Percentiles rank a stretch among this genome's conserved stretches.
These are phyloP conservation scores for Blumeriella jaapii DNA, from an alignment of 2,329 filamentous ascomycete genomes.

Conservation along the genomic window DNA sequence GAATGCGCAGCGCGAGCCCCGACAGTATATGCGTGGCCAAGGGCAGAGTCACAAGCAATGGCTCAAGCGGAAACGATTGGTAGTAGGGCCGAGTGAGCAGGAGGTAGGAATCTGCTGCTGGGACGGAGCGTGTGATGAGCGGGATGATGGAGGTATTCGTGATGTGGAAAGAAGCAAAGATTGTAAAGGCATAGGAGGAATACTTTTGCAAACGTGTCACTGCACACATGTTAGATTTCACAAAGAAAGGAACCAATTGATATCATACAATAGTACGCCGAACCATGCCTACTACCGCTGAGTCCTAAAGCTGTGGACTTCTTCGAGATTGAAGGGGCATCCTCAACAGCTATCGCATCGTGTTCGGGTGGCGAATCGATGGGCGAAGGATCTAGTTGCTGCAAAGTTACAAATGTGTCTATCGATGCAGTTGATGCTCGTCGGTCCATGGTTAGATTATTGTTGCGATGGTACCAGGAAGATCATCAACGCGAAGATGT, in stretches of 20 bases:
- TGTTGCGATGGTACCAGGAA: not conserved
- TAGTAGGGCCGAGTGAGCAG: slow-evolving; percentile 88
- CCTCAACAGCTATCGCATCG: slow-evolving; percentile 29
- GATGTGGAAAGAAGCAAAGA: slow-evolving; percentile 68
- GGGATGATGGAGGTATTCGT: slow-evolving; percentile 75
- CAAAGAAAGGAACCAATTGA: too few species aligned
- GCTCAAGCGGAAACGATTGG: slow-evolving; percentile 71
- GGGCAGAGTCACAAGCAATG: slow-evolving; percentile 65
- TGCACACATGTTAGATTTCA: slow-evolving; percentile 27
- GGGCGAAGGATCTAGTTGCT: slow-evolving; percentile 72
- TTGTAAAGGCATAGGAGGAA: slow-evolving; percentile 72
- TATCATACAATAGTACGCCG: slow-evolving; percentile 72
- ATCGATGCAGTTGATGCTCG: slow-evolving; percentile 34
- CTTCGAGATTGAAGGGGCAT: slow-evolving; percentile 26
- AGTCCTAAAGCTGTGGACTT: slow-evolving; percentile 39
- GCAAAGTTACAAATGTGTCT: slow-evolving; percentile 52
- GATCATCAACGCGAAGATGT: slow-evolving; percentile 11
- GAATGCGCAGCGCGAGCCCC: slow-evolving; percentile 64
- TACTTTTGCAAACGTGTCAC: slow-evolving; percentile 74
- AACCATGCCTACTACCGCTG: slow-evolving; percentile 49
- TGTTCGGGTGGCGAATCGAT: slow-evolving; percentile 50
- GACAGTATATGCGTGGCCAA: slow-evolving; percentile 65
- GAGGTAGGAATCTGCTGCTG: slow-evolving; percentile 71
- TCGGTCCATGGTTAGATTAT: slow-evolving; percentile 24
- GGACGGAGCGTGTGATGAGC: slow-evolving; percentile 58